Evolutionary conservation across 2,329 filamentous ascomycete species (phyloP).

Genomic region (Pezicula neosporulosa): DNA sequence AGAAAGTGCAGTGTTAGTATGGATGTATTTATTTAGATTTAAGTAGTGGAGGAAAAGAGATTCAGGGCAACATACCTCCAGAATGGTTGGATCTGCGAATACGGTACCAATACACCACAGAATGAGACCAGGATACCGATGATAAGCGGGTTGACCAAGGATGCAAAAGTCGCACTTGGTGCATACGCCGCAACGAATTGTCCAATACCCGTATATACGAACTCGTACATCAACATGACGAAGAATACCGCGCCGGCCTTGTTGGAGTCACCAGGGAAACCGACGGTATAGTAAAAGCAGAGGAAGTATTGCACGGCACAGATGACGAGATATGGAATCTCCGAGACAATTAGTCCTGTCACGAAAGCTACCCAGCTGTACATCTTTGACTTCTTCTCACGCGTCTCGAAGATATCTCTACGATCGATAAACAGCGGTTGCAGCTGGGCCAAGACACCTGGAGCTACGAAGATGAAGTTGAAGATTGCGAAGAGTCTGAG

Average conservation of each 20-base stretch:
- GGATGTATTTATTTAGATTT: too few relatives aligned
- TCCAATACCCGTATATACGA: slow-evolving; percentile 57
- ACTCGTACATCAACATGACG: slow-evolving; percentile 57
- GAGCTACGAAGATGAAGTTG: slow-evolving; percentile 61
- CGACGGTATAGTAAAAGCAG: slow-evolving; percentile 58
- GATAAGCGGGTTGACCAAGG: slow-evolving; percentile 53
- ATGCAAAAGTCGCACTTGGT: slow-evolving; percentile 57
- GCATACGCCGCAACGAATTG: slow-evolving; percentile 62
- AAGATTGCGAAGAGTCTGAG: slow-evolving; percentile 56
- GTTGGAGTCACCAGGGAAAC: slow-evolving; percentile 39
- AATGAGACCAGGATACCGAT: slow-evolving; percentile 62
- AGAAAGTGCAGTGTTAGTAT: slow-evolving; percentile 16
- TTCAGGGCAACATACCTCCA: slow-evolving; percentile 46
- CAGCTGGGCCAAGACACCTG: slow-evolving; percentile 54
- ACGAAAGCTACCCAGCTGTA: slow-evolving; percentile 59
- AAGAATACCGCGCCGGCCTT: slow-evolving; percentile 51
- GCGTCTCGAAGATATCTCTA: slow-evolving; percentile 53
- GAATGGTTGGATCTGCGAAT: slow-evolving; percentile 56
- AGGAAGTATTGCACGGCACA: slow-evolving; percentile 42
- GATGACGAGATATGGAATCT: slow-evolving; percentile 41
- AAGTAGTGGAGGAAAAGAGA: slow-evolving; percentile 31
- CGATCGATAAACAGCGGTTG: slow-evolving; percentile 56
- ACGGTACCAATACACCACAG: slow-evolving; percentile 73
- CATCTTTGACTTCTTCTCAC: slow-evolving; percentile 59
- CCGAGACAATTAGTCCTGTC: slow-evolving; percentile 45